Evolutionary conservation across 78 protist genomes (phyloP).

Genomic region (Dictyostelium purpureum): DNA sequence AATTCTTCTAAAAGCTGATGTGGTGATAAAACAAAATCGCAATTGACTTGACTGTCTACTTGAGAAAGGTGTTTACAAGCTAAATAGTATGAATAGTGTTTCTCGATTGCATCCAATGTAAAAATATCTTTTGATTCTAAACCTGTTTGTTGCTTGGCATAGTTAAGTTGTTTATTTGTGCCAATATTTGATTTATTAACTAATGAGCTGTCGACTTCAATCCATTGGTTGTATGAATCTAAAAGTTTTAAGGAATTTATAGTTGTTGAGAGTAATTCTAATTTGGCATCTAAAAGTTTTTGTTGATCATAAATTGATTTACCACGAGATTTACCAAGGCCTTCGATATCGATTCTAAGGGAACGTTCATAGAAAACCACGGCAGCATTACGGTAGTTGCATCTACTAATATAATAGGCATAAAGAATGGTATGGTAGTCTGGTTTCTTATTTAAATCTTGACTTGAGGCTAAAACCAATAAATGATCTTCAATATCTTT

Average conservation of each 20-base stretch:
- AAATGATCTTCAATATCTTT: neutral
- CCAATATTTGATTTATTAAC: neutral
- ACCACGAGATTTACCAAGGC: neutral
- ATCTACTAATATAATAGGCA: constrained; percentile 46
- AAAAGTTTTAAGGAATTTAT: constrained; percentile 16
- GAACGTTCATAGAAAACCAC: constrained; percentile 35
- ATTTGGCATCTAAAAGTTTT: neutral
- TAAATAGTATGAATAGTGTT: constrained; percentile 14
- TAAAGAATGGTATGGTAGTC: constrained; percentile 59
- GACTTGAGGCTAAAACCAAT: neutral
- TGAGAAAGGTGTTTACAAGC: neutral
- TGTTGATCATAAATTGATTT: constrained; percentile 15
- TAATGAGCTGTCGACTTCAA: constrained; percentile 19
- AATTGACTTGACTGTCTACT: neutral
- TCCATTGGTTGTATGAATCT: constrained; percentile 9
- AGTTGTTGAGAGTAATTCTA: constrained; percentile 26
- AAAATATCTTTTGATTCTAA: neutral
- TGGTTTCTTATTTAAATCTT: constrained; percentile 43
- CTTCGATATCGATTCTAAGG: constrained; percentile 9
- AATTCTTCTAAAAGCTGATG: constrained; percentile 19
- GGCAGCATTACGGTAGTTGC: constrained; percentile 58
- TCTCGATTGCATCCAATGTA: constrained; percentile 4
- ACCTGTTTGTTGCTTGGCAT: neutral
- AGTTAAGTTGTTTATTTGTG: neutral
- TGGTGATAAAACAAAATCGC: constrained; percentile 10